Conservation (phyloP, 306 rosid genomes). For the Cucumis sativus region DNA sequence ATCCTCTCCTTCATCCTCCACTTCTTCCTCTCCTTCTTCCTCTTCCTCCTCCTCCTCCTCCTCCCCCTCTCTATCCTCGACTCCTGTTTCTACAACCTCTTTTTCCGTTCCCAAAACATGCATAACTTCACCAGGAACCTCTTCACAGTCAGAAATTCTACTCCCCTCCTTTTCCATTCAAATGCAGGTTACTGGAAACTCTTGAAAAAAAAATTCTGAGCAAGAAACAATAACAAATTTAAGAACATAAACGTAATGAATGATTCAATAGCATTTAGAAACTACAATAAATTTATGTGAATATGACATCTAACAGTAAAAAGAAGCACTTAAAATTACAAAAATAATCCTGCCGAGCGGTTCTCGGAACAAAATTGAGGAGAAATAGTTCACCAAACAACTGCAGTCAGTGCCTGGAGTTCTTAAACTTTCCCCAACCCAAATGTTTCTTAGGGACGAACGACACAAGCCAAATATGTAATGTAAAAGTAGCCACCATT, state of each 20-base stretch:
- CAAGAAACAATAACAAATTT: not conserved
- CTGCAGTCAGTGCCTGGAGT: not conserved
- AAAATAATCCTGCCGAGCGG: not conserved
- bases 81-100: not conserved
- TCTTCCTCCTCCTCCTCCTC: slow-evolving; percentile 24
- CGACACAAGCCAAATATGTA: not conserved
- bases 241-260: not conserved
- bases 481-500: not conserved
- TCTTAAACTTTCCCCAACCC: not conserved
- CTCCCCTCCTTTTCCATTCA: slow-evolving; percentile 5
- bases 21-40: slow-evolving; percentile 22
- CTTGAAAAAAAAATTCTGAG: not conserved
- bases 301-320: not conserved
- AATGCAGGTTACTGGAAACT: not conserved
- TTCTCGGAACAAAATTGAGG: not conserved
- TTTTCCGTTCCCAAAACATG: not conserved
- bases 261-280: not conserved
- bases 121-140: slow-evolving; percentile 4
- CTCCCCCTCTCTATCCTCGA: slow-evolving; percentile 13
- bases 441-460: not conserved
- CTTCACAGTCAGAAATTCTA: slow-evolving; percentile 5
- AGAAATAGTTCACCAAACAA: not conserved
- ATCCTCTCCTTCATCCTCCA: slow-evolving; percentile 25
- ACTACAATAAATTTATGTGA: not conserved
- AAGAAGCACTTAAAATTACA: not conserved